phyloP scores from a whole-genome alignment of 371 early-diverging fungal genomes.

The Mortierella sp. region DNA sequence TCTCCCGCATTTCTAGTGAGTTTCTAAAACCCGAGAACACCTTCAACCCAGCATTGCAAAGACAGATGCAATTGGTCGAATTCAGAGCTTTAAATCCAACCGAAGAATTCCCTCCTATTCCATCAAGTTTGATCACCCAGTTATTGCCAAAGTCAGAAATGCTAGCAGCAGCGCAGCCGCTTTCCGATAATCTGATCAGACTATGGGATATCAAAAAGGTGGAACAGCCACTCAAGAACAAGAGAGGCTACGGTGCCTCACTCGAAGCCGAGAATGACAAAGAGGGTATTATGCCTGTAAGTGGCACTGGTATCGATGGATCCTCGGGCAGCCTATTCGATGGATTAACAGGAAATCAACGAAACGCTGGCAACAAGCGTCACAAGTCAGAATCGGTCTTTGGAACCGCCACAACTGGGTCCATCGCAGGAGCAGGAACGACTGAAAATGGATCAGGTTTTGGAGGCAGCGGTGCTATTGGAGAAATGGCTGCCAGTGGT shows the following conservation, averaged over 20 bases:
- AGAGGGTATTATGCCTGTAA: slow-evolving; percentile 8
- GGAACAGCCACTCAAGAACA: slow-evolving; percentile 26
- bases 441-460: slow-evolving; percentile 11
- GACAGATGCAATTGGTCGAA: slow-evolving; percentile 68
- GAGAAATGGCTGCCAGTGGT: slow-evolving; percentile 47
- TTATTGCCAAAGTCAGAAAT: slow-evolving; percentile 58
- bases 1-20: slow-evolving; percentile 24
- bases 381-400: slow-evolving; percentile 51
- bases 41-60: slow-evolving; percentile 72
- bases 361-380: slow-evolving; percentile 26
- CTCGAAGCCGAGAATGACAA: slow-evolving; percentile 37
- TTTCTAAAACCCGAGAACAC: slow-evolving; percentile 60
- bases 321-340: slow-evolving; percentile 33
- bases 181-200: slow-evolving; percentile 58
- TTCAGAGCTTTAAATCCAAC: slow-evolving; percentile 67
- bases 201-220: slow-evolving; percentile 65
- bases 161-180: slow-evolving; percentile 52
- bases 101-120: slow-evolving; percentile 64
- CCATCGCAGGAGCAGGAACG: slow-evolving; percentile 17
- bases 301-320: slow-evolving; percentile 18
- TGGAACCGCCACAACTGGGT: slow-evolving; percentile 43
- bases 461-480: slow-evolving; percentile 4
- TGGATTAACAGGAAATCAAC: slow-evolving; percentile 13
- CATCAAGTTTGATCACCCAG: slow-evolving; percentile 59
- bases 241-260: slow-evolving; percentile 43